Base-by-base conservation (phyloP, 495 filamentous ascomycete species). In the Talaromyces liani region DNA sequence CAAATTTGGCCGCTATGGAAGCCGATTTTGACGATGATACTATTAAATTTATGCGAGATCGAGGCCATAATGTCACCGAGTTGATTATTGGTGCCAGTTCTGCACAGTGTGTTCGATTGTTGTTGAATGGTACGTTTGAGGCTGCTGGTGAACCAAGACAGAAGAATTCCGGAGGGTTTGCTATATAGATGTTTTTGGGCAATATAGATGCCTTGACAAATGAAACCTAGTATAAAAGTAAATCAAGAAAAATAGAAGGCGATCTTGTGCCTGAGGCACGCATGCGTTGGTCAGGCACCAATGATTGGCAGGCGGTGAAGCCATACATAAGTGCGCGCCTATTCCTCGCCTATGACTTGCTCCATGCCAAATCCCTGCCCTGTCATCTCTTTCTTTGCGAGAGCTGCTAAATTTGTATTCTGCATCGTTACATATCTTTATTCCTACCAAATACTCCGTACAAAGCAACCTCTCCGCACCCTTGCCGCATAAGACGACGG, bases 61-160 rank as follows among this genome's bases (percentile, higher is more conserved):
- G 82, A 56, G 88, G 88, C 0, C 89, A 95, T 68, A 92, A 91
- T 68, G 85, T 93, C 3, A 87, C 85, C 3, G 91, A 86, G 87
- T 72, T 89, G 25, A 82, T 79, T 0, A 80, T 84, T 1, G 84
- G 84, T 2, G 68, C 75, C 73, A 91, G 87, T 65, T 82, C 86
- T 0, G 92, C 88, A 12, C 92, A 97, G 69, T 86, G 81, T 0
- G 75, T 96, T 58, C 79, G 88, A 27, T 72, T 85, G 62, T 65
- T 88, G 60, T 72, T 71, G 33, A 90, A 94, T 78, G 91, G 91
- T 9, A 90, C 85, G 0, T 90, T 89, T 71, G 88, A 90, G 71
- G 88, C 88, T 45, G 88, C 83, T 12, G 84, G 88, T 5, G 91
- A 96, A 72, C 89, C 92, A 22, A 82, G 92, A 67, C 91, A 94